phyloP scores from a whole-genome alignment of 352 stramenopile species.

The Pythium phragmitis region DNA sequence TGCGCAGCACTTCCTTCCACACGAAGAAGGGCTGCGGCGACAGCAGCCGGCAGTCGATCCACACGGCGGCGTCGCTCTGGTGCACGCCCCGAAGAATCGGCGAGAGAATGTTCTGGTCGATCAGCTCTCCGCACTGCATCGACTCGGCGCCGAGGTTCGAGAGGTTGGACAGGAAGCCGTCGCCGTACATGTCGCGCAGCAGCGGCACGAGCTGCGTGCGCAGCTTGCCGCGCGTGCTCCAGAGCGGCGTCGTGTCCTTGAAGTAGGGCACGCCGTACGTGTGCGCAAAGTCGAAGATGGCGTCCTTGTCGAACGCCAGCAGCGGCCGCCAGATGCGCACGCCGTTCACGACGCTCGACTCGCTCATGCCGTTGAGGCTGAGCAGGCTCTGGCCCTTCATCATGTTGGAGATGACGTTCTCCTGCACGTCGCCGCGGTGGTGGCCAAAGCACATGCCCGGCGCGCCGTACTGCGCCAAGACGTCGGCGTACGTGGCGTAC shows the following conservation, averaged over 20 bases:
- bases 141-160: slow-evolving; percentile 79
- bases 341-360: slow-evolving; percentile 67
- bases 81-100: slow-evolving; percentile 63
- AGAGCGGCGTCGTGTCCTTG: slow-evolving; percentile 96
- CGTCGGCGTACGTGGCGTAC: slow-evolving; percentile 91
- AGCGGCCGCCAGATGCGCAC: slow-evolving; percentile 92
- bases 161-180: slow-evolving; percentile 81
- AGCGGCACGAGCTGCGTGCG: slow-evolving; percentile 93
- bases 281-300: slow-evolving; percentile 95
- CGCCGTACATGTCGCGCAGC: slow-evolving; percentile 95
- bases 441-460: slow-evolving; percentile 96
- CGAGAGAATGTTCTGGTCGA: slow-evolving; percentile 51
- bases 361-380: slow-evolving; percentile 94
- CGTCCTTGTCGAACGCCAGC: slow-evolving; percentile 92
- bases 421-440: slow-evolving; percentile 96
- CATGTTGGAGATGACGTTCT: slow-evolving; percentile 98
- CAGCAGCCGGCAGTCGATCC: slow-evolving; percentile 62
- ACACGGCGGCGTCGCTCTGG: slow-evolving; percentile 64
- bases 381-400: slow-evolving; percentile 94
- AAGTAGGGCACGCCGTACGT: slow-evolving; percentile 96
- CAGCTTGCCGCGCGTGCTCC: slow-evolving; percentile 96
- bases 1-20: slow-evolving; percentile 85
- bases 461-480: slow-evolving; percentile 64
- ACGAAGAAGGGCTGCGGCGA: slow-evolving; percentile 73
- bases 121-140: slow-evolving; percentile 71